These are phyloP conservation scores for Boletus sensibilis DNA, from an alignment of 768 basidiomycete species.

Conservation along the genomic window DNA sequence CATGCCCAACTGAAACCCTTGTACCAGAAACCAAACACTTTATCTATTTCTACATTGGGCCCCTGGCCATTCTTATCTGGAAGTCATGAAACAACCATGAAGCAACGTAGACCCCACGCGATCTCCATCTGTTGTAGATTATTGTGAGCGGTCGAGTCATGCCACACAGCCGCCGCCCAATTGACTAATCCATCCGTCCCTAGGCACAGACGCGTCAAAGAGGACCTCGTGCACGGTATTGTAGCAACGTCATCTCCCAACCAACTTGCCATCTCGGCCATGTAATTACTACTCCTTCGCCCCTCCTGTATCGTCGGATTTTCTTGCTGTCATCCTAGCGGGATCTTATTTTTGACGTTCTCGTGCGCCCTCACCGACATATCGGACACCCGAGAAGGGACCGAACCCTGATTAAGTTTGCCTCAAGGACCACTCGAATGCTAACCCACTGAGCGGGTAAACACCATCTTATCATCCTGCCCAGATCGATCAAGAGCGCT, in stretches of 20 bases:
- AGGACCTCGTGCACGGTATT: conserved; percentile 21
- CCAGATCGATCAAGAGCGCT: conserved; percentile 2
- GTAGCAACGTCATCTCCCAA: conserved; percentile 24
- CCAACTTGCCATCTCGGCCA: conserved; percentile 17
- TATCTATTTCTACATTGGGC: conserved; percentile 96
- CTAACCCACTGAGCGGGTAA: background rate
- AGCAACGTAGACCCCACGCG: conserved; percentile 11
- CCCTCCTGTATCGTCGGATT: conserved; percentile 19
- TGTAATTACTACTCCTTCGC: conserved; percentile 27
- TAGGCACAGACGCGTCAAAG: conserved; percentile 17
- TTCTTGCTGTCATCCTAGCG: conserved; percentile 6
- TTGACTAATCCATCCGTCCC: background rate
- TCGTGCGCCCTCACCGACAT: background rate
- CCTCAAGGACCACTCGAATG: background rate
- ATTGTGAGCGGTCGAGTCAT: conserved; percentile 17
- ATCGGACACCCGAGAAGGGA: background rate
- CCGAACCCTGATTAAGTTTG: background rate
- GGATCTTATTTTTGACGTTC: background rate
- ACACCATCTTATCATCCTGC: background rate
- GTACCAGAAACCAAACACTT: conserved; percentile 92
- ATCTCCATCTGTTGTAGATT: conserved; percentile 21
- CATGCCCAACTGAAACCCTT: conserved; percentile 9
- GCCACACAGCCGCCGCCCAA: background rate
- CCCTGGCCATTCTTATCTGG: conserved; percentile 92
- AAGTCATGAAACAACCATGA: conserved; percentile 75